Evolutionary conservation across 306 rosid species (phyloP).

Genomic region (Astragalus glycyphyllos): DNA sequence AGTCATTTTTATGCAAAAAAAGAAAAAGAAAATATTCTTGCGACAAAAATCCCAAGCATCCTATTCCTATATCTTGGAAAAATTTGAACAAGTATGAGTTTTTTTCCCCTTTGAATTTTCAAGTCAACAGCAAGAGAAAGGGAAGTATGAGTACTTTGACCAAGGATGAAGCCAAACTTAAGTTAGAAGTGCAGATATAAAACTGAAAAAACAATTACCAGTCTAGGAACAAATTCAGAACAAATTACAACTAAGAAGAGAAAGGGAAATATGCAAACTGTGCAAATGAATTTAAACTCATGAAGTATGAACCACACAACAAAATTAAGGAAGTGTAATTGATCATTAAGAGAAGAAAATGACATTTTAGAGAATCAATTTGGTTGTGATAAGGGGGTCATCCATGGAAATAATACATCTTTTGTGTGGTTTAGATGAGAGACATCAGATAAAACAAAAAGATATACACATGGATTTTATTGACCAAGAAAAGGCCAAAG

Average conservation of each 20-base stretch:
- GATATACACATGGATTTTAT: slow-evolving; percentile 2
- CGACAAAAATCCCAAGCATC: slow-evolving; percentile 4
- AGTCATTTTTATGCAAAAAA: not conserved
- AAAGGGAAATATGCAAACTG: slow-evolving; percentile 4
- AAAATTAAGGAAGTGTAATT: not conserved
- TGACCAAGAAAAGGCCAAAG: not conserved
- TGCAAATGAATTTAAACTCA: not conserved
- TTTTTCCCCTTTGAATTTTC: not conserved
- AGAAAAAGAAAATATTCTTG: not conserved
- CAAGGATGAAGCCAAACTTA: slow-evolving; percentile 5
- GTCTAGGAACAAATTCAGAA: not conserved
- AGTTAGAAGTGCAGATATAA: slow-evolving; percentile 3
- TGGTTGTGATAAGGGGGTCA: not conserved
- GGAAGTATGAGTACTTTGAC: slow-evolving; percentile 18
- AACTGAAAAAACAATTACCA: slow-evolving; percentile 1
- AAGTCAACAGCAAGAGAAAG: slow-evolving; percentile 9
- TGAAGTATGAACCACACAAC: not conserved
- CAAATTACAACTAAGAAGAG: not conserved
- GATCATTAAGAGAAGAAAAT: slow-evolving; percentile 9
- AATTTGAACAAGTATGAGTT: not conserved
- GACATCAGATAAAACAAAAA: not conserved
- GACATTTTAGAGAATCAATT: not conserved
- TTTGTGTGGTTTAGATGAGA: not conserved
- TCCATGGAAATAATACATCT: not conserved
- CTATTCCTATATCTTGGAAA: slow-evolving; percentile 3